These are phyloP conservation scores for Huiozyma sinensis DNA, from an alignment of 805 yeast genomes.

Conservation along the genomic window DNA sequence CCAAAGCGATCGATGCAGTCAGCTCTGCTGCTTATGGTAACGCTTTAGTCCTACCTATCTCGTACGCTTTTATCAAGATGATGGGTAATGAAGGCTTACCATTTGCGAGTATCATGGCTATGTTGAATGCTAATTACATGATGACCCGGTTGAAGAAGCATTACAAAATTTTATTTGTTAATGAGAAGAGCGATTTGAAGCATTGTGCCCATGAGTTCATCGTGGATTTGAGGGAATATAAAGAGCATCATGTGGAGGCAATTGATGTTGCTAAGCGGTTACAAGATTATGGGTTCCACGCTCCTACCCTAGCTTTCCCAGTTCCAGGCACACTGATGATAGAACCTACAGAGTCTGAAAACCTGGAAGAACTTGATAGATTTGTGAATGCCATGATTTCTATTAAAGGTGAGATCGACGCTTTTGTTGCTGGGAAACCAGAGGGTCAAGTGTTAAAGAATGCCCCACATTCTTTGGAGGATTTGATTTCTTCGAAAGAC, in stretches of 20 bases:
- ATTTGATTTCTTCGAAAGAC: constrained; percentile 53
- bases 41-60: constrained; percentile 84
- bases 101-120: constrained; percentile 79
- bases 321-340: constrained; percentile 96
- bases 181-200: constrained; percentile 34
- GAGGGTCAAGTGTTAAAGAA: constrained; percentile 67
- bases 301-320: constrained; percentile 98
- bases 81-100: constrained; percentile 81
- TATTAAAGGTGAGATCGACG: constrained; percentile 73
- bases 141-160: constrained; percentile 60
- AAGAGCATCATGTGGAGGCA: constrained; percentile 74
- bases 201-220: constrained; percentile 97
- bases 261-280: constrained; percentile 93
- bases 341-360: constrained; percentile 96
- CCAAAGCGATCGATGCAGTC: constrained; percentile 58
- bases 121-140: constrained; percentile 95
- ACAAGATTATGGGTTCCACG: constrained; percentile 97
- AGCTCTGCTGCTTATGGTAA: constrained; percentile 94
- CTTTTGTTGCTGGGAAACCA: constrained; percentile 53
- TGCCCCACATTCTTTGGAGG: constrained; percentile 86
- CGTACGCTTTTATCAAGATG: constrained; percentile 91
- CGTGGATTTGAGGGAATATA: constrained; percentile 78
- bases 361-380: constrained; percentile 77
- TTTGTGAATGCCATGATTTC: constrained; percentile 80
- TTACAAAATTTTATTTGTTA: constrained; percentile 66